These are phyloP conservation scores for Pterulicium gracile DNA, from an alignment of 1,284 basidiomycete species.

Conservation along the genomic window DNA sequence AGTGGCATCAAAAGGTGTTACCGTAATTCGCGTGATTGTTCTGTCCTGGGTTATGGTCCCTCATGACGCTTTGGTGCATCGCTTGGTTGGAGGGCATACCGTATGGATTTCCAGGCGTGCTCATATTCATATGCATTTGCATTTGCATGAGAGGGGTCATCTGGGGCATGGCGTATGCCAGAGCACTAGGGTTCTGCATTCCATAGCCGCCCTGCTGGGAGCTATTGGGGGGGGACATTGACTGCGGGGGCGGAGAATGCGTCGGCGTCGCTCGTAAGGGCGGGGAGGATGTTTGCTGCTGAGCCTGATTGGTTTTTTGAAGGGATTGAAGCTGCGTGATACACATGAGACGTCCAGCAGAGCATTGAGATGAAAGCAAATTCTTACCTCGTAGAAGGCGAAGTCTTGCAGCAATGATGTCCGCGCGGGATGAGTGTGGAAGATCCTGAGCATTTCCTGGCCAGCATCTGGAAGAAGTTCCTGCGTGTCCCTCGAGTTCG, in stretches of 20 bases:
- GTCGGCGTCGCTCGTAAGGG: slow-evolving; percentile 24
- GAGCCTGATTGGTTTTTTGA: slow-evolving; percentile 58
- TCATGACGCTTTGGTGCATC: slow-evolving; percentile 75
- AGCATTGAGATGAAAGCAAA: slow-evolving; percentile 4
- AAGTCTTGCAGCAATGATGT: slow-evolving; percentile 91
- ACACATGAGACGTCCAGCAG: slow-evolving; percentile 6
- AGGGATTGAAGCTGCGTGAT: slow-evolving; percentile 57
- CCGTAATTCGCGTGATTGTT: background rate
- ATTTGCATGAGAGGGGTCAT: slow-evolving; percentile 58
- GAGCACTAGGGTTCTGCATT: slow-evolving; percentile 41
- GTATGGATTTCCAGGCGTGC: slow-evolving; percentile 32
- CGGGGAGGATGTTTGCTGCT: slow-evolving; percentile 28
- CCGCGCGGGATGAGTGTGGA: slow-evolving; percentile 82
- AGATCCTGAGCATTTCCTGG: slow-evolving; percentile 89
- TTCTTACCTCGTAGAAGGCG: slow-evolving; percentile 84
- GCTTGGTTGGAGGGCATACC: slow-evolving; percentile 43
- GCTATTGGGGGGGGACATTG: slow-evolving; percentile 23
- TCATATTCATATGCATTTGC: slow-evolving; percentile 41
- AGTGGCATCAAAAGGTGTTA: too few species aligned
- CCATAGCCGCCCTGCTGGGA: slow-evolving; percentile 32
- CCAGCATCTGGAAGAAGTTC: slow-evolving; percentile 90
- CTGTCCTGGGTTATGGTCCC: slow-evolving; percentile 51
- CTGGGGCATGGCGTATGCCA: slow-evolving; percentile 44
- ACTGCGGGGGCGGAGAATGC: slow-evolving; percentile 26
- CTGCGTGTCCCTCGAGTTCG: slow-evolving; percentile 87